Percentiles rank a stretch among this genome's conserved stretches.
Conservation (phyloP, 1,139 yeast species). For the Hyphopichia burtonii region DNA sequence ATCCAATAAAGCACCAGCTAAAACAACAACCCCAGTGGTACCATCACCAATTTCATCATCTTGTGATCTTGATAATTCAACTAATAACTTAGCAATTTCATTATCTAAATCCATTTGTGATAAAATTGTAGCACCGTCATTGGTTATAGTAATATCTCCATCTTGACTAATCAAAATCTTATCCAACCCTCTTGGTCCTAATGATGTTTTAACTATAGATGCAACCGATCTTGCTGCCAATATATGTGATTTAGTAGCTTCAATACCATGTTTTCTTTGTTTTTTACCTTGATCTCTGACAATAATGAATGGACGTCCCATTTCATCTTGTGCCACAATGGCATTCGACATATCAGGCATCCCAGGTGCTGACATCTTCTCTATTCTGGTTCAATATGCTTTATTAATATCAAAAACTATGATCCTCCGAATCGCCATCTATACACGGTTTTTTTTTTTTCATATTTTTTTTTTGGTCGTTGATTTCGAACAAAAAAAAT, state of each 20-base stretch:
- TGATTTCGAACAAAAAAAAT: too few species aligned
- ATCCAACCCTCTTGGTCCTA: slow-evolving; percentile 98
- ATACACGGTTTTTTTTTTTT: slow-evolving; percentile 1
- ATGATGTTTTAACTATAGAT: slow-evolving; percentile 83
- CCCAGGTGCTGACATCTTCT: slow-evolving; percentile 34
- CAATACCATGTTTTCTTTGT: slow-evolving; percentile 88
- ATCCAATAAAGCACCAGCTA: slow-evolving; percentile 91
- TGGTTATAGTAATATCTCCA: slow-evolving; percentile 96
- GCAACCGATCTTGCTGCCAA: slow-evolving; percentile 96
- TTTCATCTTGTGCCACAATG: slow-evolving; percentile 97
- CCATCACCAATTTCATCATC: slow-evolving; percentile 99
- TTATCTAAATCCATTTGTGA: slow-evolving; percentile 95
- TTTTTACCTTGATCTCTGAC: slow-evolving; percentile 96
- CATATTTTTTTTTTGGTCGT: background rate
- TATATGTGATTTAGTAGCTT: slow-evolving; percentile 93
- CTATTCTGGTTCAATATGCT: background rate
- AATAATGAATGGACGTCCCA: slow-evolving; percentile 97
- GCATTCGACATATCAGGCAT: slow-evolving; percentile 97
- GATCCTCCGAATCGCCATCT: background rate
- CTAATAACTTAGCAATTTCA: slow-evolving; percentile 93
- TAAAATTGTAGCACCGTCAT: slow-evolving; percentile 96
- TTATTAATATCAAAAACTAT: background rate
- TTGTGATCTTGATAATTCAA: slow-evolving; percentile 91
- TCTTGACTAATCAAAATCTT: slow-evolving; percentile 90
- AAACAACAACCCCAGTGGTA: slow-evolving; percentile 97